These are phyloP conservation scores for Cucumis sativus DNA, from an alignment of 306 rosid genomes.

Conservation along the genomic window Cucumber_9930_V3 NC_026659.2:430001-430500, in stretches of 20 bases:
- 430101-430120: no score
- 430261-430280: neutral
- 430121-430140: neutral
- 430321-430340: neutral
- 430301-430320: neutral
- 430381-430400: neutral
- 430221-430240: neutral
- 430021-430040: neutral
- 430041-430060: neutral
- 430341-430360: neutral
- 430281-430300: neutral
- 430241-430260: neutral
- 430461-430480: neutral
- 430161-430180: neutral
- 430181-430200: neutral
- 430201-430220: neutral
- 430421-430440: neutral
- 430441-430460: neutral
- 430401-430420: neutral
- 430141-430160: neutral
- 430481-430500: neutral
- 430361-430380: neutral
- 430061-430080: neutral
- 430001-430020: neutral
- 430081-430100: neutral